Evolutionary conservation across 2,329 filamentous ascomycete species (phyloP), one percentile per base, ranked within the genome.

Genomic region (Ramichloridium luteum): DNA sequence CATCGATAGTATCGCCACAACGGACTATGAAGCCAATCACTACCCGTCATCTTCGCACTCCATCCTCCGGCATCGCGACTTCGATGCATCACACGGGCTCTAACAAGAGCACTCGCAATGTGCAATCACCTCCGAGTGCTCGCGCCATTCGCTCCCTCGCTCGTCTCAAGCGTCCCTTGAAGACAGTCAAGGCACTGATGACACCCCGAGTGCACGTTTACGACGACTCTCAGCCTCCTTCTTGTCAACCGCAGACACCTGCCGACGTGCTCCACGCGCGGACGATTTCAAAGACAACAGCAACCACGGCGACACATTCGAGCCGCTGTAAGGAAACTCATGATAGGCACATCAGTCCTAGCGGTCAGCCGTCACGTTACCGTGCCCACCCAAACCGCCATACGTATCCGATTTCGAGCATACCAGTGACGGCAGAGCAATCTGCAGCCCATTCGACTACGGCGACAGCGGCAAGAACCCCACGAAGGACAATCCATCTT

Each of bases 181-280:
- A 28, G 30, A 26, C 22, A 28, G 25, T 33, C 31, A 31, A 23
- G 20, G 36, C 27, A 27, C 27, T 13, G 28, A 38, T 14, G 25
- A 47, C 42, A 3, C 43, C 42, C 6, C 35, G 34, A 10, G 13
- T 55, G 8, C 37, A 31, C 9, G 40, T 57, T 16, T 56, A 56
- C 41, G 44, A 55, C 29, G 53, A 57, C 27, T 30, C 35, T 8
- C 25, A 38, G 9, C 43, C 51, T 3, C 32, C 47, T 6, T 25
- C 30, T 4, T 36, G 37, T 3, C 54, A 57, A 31, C 53, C 53
- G 4, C 51, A 53, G 25, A 57, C 51, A 2, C 53, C 53, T 10
- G 50, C 52, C n/a, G 52, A 57, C 31, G 17, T 54, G 6, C 27
- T n/a, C n/a, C n/a, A n/a, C n/a, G n/a, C n/a, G n/a, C n/a, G n/a